Base-by-base conservation (phyloP, 2,329 filamentous ascomycete genomes). In the Malbranchea zuffiana region DNA sequence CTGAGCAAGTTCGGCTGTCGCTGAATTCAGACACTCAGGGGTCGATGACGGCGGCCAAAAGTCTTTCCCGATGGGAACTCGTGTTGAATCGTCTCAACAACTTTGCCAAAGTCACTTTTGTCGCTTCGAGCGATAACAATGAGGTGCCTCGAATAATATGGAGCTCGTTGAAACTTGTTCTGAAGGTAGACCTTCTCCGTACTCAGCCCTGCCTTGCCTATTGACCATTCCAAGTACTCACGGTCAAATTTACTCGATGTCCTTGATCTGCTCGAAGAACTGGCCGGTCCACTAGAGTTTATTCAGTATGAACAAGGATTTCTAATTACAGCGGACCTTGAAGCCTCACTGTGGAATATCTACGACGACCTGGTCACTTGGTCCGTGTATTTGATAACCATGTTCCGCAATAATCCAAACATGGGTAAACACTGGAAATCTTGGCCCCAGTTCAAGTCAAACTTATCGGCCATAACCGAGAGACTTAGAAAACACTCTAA, bases 351-450 rank as follows among this genome's bases (percentile, higher is more conserved):
- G 7, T n/a, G 18, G 5, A 13, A 11, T 10, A 15, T n/a, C 10
- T 36, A 36, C n/a, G 28, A 15, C 6, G 33, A 28, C 11, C 19
- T 36, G 6, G 28, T 36, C 8, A 15, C 20, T 4, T 36, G 27
- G 10, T 36, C 18, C 15, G 15, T 25, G 3, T 25, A 29, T 29
- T 28, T 12, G n/a, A 28, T 36, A 11, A n/a, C 26, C 8, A 18
- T 36, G 12, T 29, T 28, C 19, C 26, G 18, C 4, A 36, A 29
- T 17, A 36, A 37, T 31, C 27, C 35, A 15, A 37, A 31, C 15
- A 36, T 24, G 6, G n/a, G 2, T 5, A 7, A 15, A 5, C n/a
- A 4, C 23, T 8, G 26, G 2, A 11, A 17, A 8, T 8, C 27
- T n/a, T 37, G 35, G 35, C 5, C 18, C 21, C 4, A 23, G 7